A percentile compares a stretch with the other conserved stretches of the same genome.
Evolutionary conservation across 2,329 filamentous ascomycete species (phyloP).

Genomic region (Ustulina deusta): DNA sequence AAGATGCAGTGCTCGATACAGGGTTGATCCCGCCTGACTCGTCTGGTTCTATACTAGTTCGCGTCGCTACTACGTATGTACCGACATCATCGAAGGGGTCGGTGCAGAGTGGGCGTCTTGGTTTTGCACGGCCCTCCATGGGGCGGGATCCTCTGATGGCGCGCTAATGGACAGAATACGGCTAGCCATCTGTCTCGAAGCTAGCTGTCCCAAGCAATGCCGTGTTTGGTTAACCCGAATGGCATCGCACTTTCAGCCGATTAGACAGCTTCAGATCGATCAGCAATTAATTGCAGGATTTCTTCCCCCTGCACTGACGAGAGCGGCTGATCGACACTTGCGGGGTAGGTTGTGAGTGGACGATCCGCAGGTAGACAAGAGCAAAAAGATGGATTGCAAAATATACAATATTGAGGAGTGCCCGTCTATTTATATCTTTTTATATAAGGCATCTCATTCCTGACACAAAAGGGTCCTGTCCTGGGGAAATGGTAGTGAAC

Average conservation of each 20-base stretch:
- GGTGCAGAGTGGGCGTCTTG: background rate
- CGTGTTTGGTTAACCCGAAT: background rate
- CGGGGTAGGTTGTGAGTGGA: constrained; percentile 15
- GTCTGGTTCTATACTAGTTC: constrained; percentile 4
- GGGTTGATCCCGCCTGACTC: constrained; percentile 19
- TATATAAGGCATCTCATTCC: background rate
- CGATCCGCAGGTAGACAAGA: background rate
- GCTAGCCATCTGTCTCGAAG: background rate
- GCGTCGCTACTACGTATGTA: background rate
- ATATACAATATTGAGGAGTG: background rate
- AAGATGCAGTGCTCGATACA: constrained; percentile 24
- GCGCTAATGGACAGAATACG: background rate
- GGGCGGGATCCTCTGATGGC: background rate
- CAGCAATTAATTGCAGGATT: background rate
- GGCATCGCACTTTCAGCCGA: background rate
- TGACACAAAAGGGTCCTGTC: background rate
- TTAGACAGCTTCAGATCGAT: constrained; percentile 2
- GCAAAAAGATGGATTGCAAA: background rate
- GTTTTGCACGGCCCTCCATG: background rate
- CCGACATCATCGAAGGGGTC: background rate
- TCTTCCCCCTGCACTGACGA: constrained; percentile 2
- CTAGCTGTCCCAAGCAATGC: background rate
- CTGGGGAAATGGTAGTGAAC: background rate
- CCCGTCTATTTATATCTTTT: background rate
- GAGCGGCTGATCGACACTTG: constrained; percentile 23